phyloP scores from a whole-genome alignment of 2,329 filamentous ascomycete species.

The Neurospora sp. region DNA sequence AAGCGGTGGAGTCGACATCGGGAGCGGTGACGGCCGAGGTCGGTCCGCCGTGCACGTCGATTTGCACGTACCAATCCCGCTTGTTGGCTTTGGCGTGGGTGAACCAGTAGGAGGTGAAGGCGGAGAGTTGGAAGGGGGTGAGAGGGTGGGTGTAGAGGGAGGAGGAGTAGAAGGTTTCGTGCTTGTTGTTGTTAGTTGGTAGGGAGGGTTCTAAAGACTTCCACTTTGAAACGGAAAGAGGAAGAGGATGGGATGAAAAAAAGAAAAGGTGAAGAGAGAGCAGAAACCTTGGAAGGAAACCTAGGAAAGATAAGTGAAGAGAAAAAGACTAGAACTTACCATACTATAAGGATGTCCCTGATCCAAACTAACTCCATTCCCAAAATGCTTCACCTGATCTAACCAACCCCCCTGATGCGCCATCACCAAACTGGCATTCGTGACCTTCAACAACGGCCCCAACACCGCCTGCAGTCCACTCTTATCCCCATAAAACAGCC shows the following conservation, averaged over 20 bases:
- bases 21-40: slow-evolving; percentile 26
- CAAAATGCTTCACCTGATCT: slow-evolving; percentile 24
- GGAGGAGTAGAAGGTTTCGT: slow-evolving; percentile 33
- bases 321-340: slow-evolving; percentile 3
- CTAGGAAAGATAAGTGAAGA: neutral
- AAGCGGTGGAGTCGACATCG: slow-evolving; percentile 24
- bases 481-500: slow-evolving; percentile 28
- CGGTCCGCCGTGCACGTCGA: slow-evolving; percentile 32
- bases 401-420: slow-evolving; percentile 22
- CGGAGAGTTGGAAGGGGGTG: slow-evolving; percentile 23
- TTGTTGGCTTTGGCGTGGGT: slow-evolving; percentile 25
- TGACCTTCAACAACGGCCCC: slow-evolving; percentile 24
- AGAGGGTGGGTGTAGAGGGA: slow-evolving; percentile 30
- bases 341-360: slow-evolving; percentile 22
- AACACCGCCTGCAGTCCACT: slow-evolving; percentile 22
- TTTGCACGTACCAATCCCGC: slow-evolving; percentile 31
- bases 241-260: neutral
- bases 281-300: neutral
- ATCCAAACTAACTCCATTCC: slow-evolving; percentile 21
- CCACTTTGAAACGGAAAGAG: no score
- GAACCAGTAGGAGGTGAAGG: slow-evolving; percentile 32
- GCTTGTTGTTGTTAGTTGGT: slow-evolving; percentile 15
- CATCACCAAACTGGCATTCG: slow-evolving; percentile 23
- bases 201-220: slow-evolving; percentile 9
- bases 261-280: neutral